Base-by-base conservation (phyloP, 2,329 filamentous ascomycete genomes). In the Paraphoma chrysanthemicola region DNA sequence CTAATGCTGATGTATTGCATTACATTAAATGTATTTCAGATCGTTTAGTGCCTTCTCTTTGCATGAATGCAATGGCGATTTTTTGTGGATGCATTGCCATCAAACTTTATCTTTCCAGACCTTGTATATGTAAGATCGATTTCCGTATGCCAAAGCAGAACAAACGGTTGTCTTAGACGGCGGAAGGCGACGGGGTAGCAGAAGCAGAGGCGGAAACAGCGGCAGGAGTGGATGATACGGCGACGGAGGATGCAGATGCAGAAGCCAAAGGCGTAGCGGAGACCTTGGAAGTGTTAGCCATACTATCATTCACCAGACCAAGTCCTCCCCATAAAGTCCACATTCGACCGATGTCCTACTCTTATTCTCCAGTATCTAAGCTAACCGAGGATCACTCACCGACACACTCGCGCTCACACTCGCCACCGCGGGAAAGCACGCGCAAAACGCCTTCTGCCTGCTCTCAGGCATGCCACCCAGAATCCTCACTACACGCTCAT, bases 401-500 rank as follows among this genome's bases (percentile, higher is more conserved):
- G 44, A 46, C 31, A 30, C 44, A 14, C 23, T 30, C 12, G 31
- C 28, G 28, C 23, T 46, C 9, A n/a, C 29, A 30, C 28, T 46
- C 10, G 44, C 44, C 18, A 30, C 44, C 11, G 44, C 36, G 23
- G 47, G 47, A 41, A 29, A 49, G n/a, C 47, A 49, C 3, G 47
- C 36, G 29, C 47, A 49, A 16, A 49, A 49, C 18, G 38, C 47
- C 47, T 49, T 49, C 47, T 49, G 47, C 36, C 47, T 41, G 16
- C 16, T 17, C 31, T 49, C 47, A 2, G 47, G 38, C 47, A 49
- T 28, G 5, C 23, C 23, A 10, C 36, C 23, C 38, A 49, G 18
- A 14, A 49, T 11, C 47, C 47, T 42, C 47, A 42, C 18, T 12
- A 49, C 38, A 18, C 47, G 36, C 18, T 49, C 47, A 42, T 49